phyloP scores from a whole-genome alignment of 768 basidiomycete genomes.

The Hypholoma sublateritium region DNA sequence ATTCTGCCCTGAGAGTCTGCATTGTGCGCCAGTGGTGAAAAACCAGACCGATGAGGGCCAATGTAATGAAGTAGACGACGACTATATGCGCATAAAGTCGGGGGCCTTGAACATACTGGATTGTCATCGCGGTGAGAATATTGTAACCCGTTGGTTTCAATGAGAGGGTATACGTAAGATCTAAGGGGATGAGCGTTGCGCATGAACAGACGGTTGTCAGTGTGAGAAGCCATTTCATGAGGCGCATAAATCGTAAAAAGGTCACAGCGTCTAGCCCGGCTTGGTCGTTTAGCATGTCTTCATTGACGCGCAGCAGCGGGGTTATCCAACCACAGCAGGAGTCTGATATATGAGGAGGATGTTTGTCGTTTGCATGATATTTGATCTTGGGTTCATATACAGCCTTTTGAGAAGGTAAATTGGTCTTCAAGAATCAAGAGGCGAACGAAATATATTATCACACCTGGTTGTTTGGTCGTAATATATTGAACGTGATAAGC shows the following conservation, averaged over 20 bases:
- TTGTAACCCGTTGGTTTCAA: slow-evolving; percentile 35
- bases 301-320: slow-evolving; percentile 69
- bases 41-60: slow-evolving; percentile 55
- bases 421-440: slow-evolving; percentile 43
- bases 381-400: slow-evolving; percentile 87
- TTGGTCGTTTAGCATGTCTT: slow-evolving; percentile 70
- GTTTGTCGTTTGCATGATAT: slow-evolving; percentile 69
- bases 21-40: slow-evolving; percentile 67
- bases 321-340: slow-evolving; percentile 79
- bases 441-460: slow-evolving; percentile 18
- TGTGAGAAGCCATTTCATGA: slow-evolving; percentile 65
- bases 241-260: slow-evolving; percentile 79
- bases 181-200: slow-evolving; percentile 71
- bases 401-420: slow-evolving; percentile 36
- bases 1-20: slow-evolving; percentile 63
- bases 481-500: slow-evolving; percentile 60
- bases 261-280: slow-evolving; percentile 82
- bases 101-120: slow-evolving; percentile 63
- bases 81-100: slow-evolving; percentile 72
- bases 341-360: slow-evolving; percentile 69
- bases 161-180: slow-evolving; percentile 60
- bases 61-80: slow-evolving; percentile 65
- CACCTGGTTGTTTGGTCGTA: slow-evolving; percentile 81
- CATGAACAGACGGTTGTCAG: slow-evolving; percentile 53
- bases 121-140: slow-evolving; percentile 63